phyloP scores from a whole-genome alignment of 306 rosid species.

The Begonia loranthoides region DNA sequence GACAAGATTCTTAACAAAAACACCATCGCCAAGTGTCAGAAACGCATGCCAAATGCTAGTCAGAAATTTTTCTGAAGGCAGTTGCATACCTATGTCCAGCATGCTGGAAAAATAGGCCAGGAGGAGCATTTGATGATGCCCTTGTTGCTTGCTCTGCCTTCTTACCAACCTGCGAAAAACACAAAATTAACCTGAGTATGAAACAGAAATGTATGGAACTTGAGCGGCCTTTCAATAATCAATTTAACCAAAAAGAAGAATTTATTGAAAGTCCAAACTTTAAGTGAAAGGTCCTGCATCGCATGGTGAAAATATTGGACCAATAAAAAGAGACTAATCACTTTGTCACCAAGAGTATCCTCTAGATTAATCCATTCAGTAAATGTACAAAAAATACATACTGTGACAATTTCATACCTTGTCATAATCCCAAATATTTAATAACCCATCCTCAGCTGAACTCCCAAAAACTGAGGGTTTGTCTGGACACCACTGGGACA shows the following conservation, averaged over 20 bases:
- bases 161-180: constrained; percentile 46
- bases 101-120: constrained; percentile 94
- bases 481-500: constrained; percentile 94
- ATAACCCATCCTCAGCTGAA: constrained; percentile 96
- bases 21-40: no score
- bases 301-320: no score
- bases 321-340: no score
- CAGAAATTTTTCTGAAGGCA: neutral
- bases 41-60: no score
- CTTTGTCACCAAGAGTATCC: neutral
- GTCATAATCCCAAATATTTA: constrained; percentile 93
- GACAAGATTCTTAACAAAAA: no score
- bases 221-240: no score
- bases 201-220: no score
- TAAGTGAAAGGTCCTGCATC: no score
- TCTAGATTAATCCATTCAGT: no score
- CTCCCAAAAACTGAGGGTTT: constrained; percentile 96
- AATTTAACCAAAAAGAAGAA: no score
- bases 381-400: neutral
- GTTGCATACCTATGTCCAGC: constrained; percentile 89
- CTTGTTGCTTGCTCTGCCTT: constrained; percentile 62
- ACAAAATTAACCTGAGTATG: neutral
- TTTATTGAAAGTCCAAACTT: no score
- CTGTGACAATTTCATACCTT: constrained; percentile 30
- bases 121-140: constrained; percentile 41